A percentile compares a stretch with the other conserved stretches of the same genome.
Conservation (phyloP, 257 asterid species). For the Fraxinus quadrangulata region DNA sequence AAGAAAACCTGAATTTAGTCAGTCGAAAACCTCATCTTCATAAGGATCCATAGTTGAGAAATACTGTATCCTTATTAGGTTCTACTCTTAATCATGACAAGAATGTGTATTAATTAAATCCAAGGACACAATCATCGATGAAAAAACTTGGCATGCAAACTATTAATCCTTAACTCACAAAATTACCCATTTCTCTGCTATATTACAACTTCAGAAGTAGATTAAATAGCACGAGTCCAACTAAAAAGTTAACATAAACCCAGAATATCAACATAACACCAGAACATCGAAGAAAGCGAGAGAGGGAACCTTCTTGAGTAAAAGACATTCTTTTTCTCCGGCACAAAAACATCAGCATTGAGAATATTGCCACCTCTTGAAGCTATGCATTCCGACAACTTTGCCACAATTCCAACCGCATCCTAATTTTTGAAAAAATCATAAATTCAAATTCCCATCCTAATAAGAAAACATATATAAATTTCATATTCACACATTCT, state of each 20-base stretch:
- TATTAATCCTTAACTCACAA: background rate
- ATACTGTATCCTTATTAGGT: background rate
- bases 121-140: background rate
- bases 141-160: background rate
- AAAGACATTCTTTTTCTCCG: conserved; percentile 74
- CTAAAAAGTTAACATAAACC: background rate
- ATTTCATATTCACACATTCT: background rate
- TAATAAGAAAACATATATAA: background rate
- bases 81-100: background rate
- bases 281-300: background rate
- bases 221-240: conserved; percentile 6
- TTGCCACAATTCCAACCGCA: conserved; percentile 89
- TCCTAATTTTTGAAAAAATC: conserved; percentile 50
- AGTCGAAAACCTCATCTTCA: background rate
- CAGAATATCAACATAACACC: background rate
- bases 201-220: conserved; percentile 9
- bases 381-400: conserved; percentile 88
- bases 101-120: background rate
- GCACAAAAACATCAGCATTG: conserved; percentile 86
- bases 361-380: conserved; percentile 91
- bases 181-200: background rate
- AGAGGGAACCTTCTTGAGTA: conserved; percentile 77
- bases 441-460: conserved; percentile 9
- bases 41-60: background rate
- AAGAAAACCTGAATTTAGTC: background rate